Evolutionary conservation across 495 filamentous ascomycete genomes (phyloP), one percentile per base, ranked within the genome.

Genomic region (Annulohypoxylon maeteangense): DNA sequence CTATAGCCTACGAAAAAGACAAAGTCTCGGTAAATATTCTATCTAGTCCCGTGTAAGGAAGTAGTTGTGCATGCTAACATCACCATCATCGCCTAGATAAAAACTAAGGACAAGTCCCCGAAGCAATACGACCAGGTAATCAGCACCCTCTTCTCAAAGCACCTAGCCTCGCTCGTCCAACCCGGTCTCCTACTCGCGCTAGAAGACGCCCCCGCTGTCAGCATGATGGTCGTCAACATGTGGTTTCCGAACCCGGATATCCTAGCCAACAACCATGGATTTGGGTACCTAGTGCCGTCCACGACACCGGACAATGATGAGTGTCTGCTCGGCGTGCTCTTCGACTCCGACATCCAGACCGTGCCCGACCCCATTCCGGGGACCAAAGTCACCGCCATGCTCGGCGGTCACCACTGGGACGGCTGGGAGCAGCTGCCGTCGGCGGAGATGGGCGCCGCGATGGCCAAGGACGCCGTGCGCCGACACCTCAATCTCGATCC

Each of bases 401-500:
- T 98, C 22, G 95, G 95, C 55, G 95, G 95, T 5, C 95, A 98
- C 80, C 94, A 90, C 82, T 98, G 94, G 95, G 88, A 92, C 69
- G 84, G 78, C 44, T 78, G 84, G 23, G 77, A 80, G 12, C 48
- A 74, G 0, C 83, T 83, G 45, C 91, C 91, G 0, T 82, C 87
- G 65, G 82, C 88, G 54, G 84, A 89, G 10, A 81, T 90, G 60
- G 93, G 89, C 20, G 80, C 89, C 29, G 70, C 74, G 1, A 90
- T 94, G 86, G 93, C 95, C 16, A 84, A 84, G 25, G 76, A 80
- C 7, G 82, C 94, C 53, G 81, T 98, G 3, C 75, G 82, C 42
- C 85, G 93, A 29, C 95, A 99, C 74, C 79, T 99, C 3, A 81
- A 82, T 23, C 92, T 98, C 76, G 81, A 75, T 0, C 29, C 70